Conservation (phyloP, 2,329 filamentous ascomycete genomes). For the Claviceps pusilla region DNA sequence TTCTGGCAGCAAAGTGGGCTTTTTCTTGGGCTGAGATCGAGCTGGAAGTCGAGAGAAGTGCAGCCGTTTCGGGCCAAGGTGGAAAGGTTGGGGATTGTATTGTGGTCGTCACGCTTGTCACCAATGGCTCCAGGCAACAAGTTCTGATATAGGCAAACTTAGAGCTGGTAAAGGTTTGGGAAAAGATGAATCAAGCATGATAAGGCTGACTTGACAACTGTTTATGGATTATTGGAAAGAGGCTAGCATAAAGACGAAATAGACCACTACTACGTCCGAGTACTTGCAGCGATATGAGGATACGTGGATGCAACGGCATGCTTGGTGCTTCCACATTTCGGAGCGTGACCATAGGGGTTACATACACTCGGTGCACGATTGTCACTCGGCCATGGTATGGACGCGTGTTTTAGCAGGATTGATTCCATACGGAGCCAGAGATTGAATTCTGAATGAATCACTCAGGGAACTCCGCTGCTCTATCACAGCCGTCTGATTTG, state of each 20-base stretch:
- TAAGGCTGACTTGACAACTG: slow-evolving; percentile 5
- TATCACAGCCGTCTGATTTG: too few species aligned
- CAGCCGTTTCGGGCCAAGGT: background rate
- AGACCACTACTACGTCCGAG: background rate
- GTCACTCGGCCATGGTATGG: background rate
- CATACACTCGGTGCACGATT: too few species aligned
- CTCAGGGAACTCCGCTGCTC: background rate
- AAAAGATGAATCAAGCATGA: slow-evolving; percentile 13
- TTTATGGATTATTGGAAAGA: slow-evolving; percentile 12
- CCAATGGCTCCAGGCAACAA: slow-evolving; percentile 32
- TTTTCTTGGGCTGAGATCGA: too few species aligned
- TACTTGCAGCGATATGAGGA: background rate
- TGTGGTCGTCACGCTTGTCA: slow-evolving; percentile 30
- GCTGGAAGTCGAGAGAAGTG: too few species aligned
- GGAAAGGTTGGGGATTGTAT: slow-evolving; percentile 21
- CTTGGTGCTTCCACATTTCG: background rate
- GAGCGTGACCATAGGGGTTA: background rate
- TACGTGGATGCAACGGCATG: background rate
- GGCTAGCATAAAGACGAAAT: background rate
- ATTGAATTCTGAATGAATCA: background rate
- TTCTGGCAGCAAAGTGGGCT: too few species aligned
- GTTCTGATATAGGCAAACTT: slow-evolving; percentile 38
- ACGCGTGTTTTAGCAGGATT: background rate
- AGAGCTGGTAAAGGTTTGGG: slow-evolving; percentile 26
- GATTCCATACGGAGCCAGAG: background rate